phyloP scores from a whole-genome alignment of 2,329 filamentous ascomycete species.

The Pestalotiopsis sp. region DNA sequence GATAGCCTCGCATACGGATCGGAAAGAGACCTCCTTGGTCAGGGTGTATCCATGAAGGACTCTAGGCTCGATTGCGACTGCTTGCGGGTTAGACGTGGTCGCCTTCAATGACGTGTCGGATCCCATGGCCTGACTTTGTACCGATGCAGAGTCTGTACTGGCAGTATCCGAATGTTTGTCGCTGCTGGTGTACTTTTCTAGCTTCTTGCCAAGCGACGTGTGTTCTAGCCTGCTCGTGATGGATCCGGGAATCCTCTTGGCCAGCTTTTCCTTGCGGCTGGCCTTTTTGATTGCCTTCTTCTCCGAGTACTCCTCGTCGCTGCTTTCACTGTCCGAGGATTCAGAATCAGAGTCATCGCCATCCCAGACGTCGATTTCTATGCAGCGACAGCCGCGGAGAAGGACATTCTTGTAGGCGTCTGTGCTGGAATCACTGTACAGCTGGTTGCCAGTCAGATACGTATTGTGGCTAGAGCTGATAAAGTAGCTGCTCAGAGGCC shows the following conservation, averaged over 20 bases:
- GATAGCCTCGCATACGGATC: constrained; percentile 81
- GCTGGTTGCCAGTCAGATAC: constrained; percentile 85
- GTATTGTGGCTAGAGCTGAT: constrained; percentile 96
- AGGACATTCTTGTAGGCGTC: constrained; percentile 85
- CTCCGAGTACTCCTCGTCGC: constrained; percentile 45
- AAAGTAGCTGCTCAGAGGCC: constrained; percentile 86
- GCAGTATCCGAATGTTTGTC: neutral
- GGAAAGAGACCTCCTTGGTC: constrained; percentile 84
- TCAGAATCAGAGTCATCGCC: constrained; percentile 72
- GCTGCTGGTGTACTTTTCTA: constrained; percentile 28
- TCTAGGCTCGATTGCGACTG: constrained; percentile 61
- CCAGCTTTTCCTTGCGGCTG: constrained; percentile 64
- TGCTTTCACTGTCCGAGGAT: constrained; percentile 64
- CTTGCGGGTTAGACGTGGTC: constrained; percentile 25
- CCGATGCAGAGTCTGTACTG: neutral
- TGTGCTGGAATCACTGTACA: constrained; percentile 82
- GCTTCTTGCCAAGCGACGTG: constrained; percentile 45
- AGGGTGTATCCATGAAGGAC: constrained; percentile 89
- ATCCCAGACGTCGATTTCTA: constrained; percentile 96
- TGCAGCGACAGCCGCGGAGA: constrained; percentile 81
- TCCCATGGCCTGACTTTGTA: neutral
- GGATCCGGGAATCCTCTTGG: constrained; percentile 51
- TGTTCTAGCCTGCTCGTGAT: constrained; percentile 47
- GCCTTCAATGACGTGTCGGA: neutral
- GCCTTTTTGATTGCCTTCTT: constrained; percentile 61